These are phyloP conservation scores for Amauroascus verrucosus DNA, from an alignment of 2,329 filamentous ascomycete genomes.

Conservation along the genomic window DNA sequence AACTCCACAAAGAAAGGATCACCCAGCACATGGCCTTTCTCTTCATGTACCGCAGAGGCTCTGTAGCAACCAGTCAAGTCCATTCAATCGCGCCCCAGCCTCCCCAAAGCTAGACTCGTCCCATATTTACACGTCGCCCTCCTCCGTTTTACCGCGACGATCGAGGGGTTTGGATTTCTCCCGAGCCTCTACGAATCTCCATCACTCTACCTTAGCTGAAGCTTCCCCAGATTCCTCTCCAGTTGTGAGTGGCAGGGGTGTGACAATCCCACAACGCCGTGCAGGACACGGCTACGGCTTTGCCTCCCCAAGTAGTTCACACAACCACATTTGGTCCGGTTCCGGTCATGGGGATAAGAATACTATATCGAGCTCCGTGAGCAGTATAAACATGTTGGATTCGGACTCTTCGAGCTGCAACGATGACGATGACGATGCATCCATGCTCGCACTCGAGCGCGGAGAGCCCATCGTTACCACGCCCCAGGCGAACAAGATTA, in stretches of 20 bases:
- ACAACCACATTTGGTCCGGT: conserved; percentile 53
- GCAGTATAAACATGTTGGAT: conserved; percentile 67
- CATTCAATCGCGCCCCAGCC: conserved; percentile 54
- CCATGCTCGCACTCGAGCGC: conserved; percentile 55
- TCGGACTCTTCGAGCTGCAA: conserved; percentile 68
- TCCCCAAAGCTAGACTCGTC: conserved; percentile 79
- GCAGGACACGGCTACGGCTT: conserved; percentile 34
- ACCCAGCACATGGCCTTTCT: conserved; percentile 54
- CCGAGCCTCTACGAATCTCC: conserved; percentile 81
- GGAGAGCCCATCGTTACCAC: conserved; percentile 75
- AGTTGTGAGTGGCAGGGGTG: conserved; percentile 60
- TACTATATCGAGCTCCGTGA: conserved; percentile 67
- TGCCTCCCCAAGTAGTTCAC: conserved; percentile 55
- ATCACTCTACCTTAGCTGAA: conserved; percentile 89
- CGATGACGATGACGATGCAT: conserved; percentile 52
- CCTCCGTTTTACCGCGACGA: conserved; percentile 76
- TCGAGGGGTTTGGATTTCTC: conserved; percentile 90
- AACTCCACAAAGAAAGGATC: conserved; percentile 61
- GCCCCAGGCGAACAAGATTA: conserved; percentile 59
- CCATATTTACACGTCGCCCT: conserved; percentile 75
- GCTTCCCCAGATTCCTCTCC: conserved; percentile 86
- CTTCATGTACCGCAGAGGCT: conserved; percentile 55
- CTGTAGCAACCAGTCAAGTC: conserved; percentile 36
- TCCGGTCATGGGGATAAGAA: conserved; percentile 58
- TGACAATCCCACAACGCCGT: conserved; percentile 50